These are phyloP conservation scores for Annulohypoxylon stygium DNA, from an alignment of 495 filamentous ascomycete genomes.

Conservation along the genomic window DNA sequence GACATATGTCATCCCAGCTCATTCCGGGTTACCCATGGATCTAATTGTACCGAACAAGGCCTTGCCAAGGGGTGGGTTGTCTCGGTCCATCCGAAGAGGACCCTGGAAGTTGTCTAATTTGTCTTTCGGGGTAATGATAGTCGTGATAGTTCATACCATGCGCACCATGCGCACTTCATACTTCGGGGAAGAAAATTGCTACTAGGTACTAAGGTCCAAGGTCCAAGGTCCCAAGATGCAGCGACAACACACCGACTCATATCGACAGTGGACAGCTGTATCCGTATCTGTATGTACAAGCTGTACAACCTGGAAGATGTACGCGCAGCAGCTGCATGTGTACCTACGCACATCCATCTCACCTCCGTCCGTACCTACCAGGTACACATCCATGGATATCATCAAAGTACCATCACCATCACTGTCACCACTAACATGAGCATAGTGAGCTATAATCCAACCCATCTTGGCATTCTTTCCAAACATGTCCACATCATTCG, in stretches of 20 bases:
- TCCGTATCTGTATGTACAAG: background rate
- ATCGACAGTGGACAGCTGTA: too few species aligned
- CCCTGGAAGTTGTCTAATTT: slow-evolving; percentile 12
- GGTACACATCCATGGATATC: background rate
- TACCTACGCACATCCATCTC: background rate
- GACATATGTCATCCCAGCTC: slow-evolving; percentile 30
- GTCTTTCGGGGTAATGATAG: slow-evolving; percentile 39
- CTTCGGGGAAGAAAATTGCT: slow-evolving; percentile 18
- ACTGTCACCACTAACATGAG: background rate
- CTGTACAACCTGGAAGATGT: background rate
- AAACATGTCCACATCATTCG: slow-evolving; percentile 42
- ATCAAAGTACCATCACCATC: slow-evolving; percentile 20
- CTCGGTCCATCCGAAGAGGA: slow-evolving; percentile 12
- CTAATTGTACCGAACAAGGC: slow-evolving; percentile 17
- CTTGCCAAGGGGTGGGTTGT: slow-evolving; percentile 10
- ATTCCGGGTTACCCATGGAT: background rate
- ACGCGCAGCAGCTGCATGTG: background rate
- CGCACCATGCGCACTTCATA: background rate
- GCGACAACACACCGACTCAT: slow-evolving; percentile 22
- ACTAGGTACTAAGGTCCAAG: background rate
- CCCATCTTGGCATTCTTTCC: slow-evolving; percentile 37
- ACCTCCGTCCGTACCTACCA: background rate
- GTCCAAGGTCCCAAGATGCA: slow-evolving; percentile 7
- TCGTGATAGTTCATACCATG: slow-evolving; percentile 23
- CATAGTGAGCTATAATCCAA: slow-evolving; percentile 4